Conservation (phyloP, 768 basidiomycete species). For the Mycena capillaripes region DNA sequence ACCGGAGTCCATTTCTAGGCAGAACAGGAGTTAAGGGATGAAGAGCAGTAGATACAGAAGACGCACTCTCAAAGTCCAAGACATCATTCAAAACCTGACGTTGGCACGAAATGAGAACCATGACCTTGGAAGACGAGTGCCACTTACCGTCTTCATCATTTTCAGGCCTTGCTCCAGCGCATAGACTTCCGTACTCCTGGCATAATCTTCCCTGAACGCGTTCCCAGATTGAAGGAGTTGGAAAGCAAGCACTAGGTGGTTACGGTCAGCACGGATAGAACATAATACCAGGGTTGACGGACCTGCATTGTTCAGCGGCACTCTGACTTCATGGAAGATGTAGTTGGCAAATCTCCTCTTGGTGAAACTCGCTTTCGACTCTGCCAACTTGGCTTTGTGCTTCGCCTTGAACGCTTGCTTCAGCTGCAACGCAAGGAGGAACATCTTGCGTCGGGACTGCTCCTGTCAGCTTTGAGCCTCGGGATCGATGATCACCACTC, state of each 20-base stretch:
- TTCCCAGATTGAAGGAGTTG: constrained; percentile 59
- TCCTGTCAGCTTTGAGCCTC: not conserved
- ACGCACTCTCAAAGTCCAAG: constrained; percentile 46
- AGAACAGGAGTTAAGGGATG: not conserved
- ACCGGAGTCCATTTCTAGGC: constrained; percentile 53
- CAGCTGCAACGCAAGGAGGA: constrained; percentile 51
- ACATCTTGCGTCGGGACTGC: constrained; percentile 53
- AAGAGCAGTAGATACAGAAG: not conserved
- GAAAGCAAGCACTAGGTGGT: constrained; percentile 52
- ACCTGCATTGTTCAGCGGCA: constrained; percentile 65
- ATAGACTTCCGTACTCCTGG: constrained; percentile 55
- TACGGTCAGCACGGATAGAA: not conserved
- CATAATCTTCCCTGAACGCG: constrained; percentile 46
- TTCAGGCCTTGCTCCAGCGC: constrained; percentile 53
- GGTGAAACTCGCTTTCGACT: constrained; percentile 47
- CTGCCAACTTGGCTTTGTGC: constrained; percentile 55
- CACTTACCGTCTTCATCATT: constrained; percentile 50
- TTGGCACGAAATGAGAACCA: not conserved
- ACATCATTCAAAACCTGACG: constrained; percentile 56
- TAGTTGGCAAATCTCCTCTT: constrained; percentile 60
- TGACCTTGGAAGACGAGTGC: not conserved
- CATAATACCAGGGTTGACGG: not conserved
- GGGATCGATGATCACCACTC: not conserved
- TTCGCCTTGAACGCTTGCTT: constrained; percentile 36
- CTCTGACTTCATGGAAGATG: constrained; percentile 64